Evolutionary conservation across 805 yeast species (phyloP).

Genomic region (Lachancea sp.): DNA sequence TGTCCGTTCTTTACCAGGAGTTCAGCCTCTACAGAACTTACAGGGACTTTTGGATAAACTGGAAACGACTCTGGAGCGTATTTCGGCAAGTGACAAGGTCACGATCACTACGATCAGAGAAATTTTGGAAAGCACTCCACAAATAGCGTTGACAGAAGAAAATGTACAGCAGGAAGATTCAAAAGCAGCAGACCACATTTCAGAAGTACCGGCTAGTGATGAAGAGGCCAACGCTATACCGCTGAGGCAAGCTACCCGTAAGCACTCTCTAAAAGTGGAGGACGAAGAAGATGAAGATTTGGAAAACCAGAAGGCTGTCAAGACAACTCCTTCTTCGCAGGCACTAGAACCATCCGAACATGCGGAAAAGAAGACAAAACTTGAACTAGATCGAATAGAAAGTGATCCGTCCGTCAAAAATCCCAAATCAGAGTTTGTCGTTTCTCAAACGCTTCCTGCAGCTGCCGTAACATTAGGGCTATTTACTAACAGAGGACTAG

Average conservation of each 20-base stretch:
- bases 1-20: slow-evolving; percentile 37
- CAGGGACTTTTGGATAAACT: slow-evolving; percentile 33
- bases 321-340: slow-evolving; percentile 16
- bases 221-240: slow-evolving; percentile 20
- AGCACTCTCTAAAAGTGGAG: slow-evolving; percentile 13
- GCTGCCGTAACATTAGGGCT: slow-evolving; percentile 61
- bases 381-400: slow-evolving; percentile 31
- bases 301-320: slow-evolving; percentile 14
- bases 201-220: slow-evolving; percentile 13
- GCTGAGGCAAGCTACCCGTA: slow-evolving; percentile 10
- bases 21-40: slow-evolving; percentile 40
- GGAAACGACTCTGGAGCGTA: slow-evolving; percentile 18
- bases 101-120: slow-evolving; percentile 17
- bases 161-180: slow-evolving; percentile 1
- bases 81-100: slow-evolving; percentile 21
- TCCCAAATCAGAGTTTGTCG: slow-evolving; percentile 71
- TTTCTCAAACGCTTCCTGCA: slow-evolving; percentile 59
- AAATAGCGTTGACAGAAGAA: background rate
- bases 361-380: slow-evolving; percentile 18
- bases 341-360: slow-evolving; percentile 5
- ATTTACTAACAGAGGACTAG: slow-evolving; percentile 57
- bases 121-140: slow-evolving; percentile 2
- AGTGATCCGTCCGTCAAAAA: slow-evolving; percentile 58
- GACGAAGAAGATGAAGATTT: slow-evolving; percentile 14
- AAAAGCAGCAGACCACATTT: background rate